Percentiles rank a stretch among this genome's conserved stretches.
These are phyloP conservation scores for Pachysolen tannophilus DNA, from an alignment of 805 yeast genomes.

Conservation along the genomic window DNA sequence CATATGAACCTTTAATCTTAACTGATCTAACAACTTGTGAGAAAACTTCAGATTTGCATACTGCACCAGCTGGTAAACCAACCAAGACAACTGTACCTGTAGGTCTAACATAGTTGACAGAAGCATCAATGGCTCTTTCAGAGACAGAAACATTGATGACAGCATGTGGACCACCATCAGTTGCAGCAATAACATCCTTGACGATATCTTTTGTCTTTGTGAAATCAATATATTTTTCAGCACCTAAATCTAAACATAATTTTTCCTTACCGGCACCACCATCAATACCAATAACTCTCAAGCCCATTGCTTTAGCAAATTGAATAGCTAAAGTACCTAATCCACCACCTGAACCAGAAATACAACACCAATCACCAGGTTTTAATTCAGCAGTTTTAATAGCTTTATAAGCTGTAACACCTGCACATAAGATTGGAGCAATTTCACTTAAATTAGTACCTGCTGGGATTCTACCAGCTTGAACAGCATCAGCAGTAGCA, in stretches of 20 bases:
- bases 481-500: conserved; percentile 45
- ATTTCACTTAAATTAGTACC: conserved; percentile 39
- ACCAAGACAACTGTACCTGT: conserved; percentile 55
- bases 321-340: conserved; percentile 43
- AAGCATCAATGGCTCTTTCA: conserved; percentile 37
- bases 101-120: conserved; percentile 32
- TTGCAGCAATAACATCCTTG: conserved; percentile 29
- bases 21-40: conserved; percentile 47
- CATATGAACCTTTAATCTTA: conserved; percentile 48
- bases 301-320: conserved; percentile 43
- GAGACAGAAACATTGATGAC: conserved; percentile 47
- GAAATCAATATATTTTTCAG: conserved; percentile 40
- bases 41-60: conserved; percentile 43
- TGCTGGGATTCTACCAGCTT: conserved; percentile 39
- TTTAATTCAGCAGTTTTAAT: conserved; percentile 37
- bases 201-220: conserved; percentile 31
- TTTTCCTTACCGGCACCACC: conserved; percentile 39
- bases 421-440: conserved; percentile 45
- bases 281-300: conserved; percentile 38
- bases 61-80: conserved; percentile 58
- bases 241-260: conserved; percentile 32
- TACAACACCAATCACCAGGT: conserved; percentile 45
- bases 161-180: conserved; percentile 46
- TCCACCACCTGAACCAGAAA: conserved; percentile 46
- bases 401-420: conserved; percentile 47